Conservation (phyloP, 1,284 basidiomycete species). For the Moniliophthora roreri region DNA sequence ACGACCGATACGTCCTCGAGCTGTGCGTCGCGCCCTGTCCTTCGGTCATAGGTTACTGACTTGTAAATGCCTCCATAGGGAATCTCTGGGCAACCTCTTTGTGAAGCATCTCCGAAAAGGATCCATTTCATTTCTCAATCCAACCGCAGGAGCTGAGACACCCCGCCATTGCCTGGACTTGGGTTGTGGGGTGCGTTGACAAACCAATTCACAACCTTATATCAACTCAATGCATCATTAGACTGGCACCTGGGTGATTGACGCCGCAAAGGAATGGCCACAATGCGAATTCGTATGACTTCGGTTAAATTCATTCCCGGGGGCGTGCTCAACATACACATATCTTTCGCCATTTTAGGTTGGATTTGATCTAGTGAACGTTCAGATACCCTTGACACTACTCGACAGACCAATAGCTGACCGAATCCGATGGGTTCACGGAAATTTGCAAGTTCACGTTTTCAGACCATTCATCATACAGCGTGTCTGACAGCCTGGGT, state of each 20-base stretch:
- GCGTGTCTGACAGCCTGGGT: not conserved
- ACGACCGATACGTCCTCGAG: slow-evolving; percentile 63
- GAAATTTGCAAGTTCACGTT: slow-evolving; percentile 61
- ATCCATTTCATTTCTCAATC: slow-evolving; percentile 56
- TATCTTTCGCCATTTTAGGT: slow-evolving; percentile 40
- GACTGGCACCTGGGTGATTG: slow-evolving; percentile 71
- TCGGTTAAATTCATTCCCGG: not conserved
- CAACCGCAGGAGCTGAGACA: slow-evolving; percentile 36
- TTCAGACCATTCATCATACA: not conserved
- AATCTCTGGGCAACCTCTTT: slow-evolving; percentile 58
- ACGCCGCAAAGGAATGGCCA: slow-evolving; percentile 72
- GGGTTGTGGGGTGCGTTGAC: slow-evolving; percentile 62
- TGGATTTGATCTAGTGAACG: slow-evolving; percentile 72
- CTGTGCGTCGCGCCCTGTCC: slow-evolving; percentile 45
- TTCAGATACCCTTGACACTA: slow-evolving; percentile 57
- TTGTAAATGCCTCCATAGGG: slow-evolving; percentile 35
- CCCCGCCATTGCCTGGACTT: slow-evolving; percentile 61
- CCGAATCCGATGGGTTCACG: slow-evolving; percentile 68
- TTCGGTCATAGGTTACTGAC: slow-evolving; percentile 9
- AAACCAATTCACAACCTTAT: slow-evolving; percentile 1
- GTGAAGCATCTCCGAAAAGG: slow-evolving; percentile 43
- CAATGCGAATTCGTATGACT: slow-evolving; percentile 62
- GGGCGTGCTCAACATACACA: too few relatives aligned
- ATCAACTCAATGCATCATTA: slow-evolving; percentile 25
- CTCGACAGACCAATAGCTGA: slow-evolving; percentile 48